A percentile compares a stretch with the other conserved stretches of the same genome.
Conservation (phyloP, 176 grass and related monocot genomes). For the Hyparrhenia diplandra region DNA sequence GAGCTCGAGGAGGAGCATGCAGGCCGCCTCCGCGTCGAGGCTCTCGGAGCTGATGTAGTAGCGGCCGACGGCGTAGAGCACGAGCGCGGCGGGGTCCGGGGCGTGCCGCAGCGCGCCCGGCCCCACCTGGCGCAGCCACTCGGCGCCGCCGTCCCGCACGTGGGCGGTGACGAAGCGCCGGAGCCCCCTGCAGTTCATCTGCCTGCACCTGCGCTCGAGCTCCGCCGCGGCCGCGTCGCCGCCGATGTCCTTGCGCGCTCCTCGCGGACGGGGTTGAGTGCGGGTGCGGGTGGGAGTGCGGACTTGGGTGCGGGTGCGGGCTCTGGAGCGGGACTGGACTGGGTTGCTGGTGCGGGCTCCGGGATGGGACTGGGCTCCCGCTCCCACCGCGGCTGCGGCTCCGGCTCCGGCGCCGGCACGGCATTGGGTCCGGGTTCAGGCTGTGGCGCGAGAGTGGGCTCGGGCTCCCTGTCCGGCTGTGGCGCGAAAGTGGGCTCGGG, state of each 20-base stretch:
- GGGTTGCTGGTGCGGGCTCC: not conserved
- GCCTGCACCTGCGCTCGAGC: conserved; percentile 27
- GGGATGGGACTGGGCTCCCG: not conserved
- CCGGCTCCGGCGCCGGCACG: not conserved
- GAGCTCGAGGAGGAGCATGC: conserved; percentile 55
- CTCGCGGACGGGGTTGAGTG: not conserved
- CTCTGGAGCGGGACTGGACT: not conserved
- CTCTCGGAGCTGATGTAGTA: conserved; percentile 46
- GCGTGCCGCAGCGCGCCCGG: not conserved
- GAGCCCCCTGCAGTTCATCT: conserved; percentile 7
- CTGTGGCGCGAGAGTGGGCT: not conserved
- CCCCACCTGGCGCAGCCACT: conserved; percentile 3
- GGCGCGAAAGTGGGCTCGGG: too few species aligned
- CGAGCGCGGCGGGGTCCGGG: conserved; percentile 46
- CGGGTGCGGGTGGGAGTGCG: too few species aligned
- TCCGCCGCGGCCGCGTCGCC: not conserved
- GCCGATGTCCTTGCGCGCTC: not conserved
- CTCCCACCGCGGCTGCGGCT: not conserved
- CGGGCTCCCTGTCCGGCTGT: too few species aligned
- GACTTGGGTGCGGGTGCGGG: not conserved
- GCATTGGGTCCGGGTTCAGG: not conserved
- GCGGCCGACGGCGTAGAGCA: conserved; percentile 44
- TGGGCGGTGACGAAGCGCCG: not conserved
- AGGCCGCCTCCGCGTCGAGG: conserved; percentile 37
- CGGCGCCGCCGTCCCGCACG: not conserved